Percentiles rank a stretch among this genome's conserved stretches.
These are phyloP conservation scores for Triadica sebifera DNA, from an alignment of 345 rosid species.

Conservation along the genomic window DNA sequence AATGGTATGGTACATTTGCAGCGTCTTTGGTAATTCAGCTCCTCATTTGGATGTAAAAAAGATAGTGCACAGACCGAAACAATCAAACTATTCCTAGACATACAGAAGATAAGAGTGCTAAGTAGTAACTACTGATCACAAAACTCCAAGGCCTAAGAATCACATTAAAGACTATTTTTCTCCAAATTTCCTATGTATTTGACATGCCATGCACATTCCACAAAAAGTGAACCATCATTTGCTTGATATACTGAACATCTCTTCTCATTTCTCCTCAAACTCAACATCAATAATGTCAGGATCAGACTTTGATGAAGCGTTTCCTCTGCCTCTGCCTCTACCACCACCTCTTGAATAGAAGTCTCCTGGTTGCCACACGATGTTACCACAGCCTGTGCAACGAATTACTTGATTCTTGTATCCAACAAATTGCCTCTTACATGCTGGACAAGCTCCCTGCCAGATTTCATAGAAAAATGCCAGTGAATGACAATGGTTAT, in stretches of 20 bases:
- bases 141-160: background rate
- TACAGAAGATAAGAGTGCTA: background rate
- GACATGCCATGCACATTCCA: background rate
- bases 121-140: background rate
- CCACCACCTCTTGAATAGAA: conserved; percentile 50
- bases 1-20: background rate
- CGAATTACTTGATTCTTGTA: conserved; percentile 73
- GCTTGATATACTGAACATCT: background rate
- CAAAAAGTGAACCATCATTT: background rate
- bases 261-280: conserved; percentile 73
- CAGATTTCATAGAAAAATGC: conserved; percentile 2
- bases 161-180: background rate
- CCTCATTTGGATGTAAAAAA: background rate
- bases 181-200: background rate
- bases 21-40: background rate
- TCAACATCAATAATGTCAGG: conserved; percentile 80
- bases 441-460: conserved; percentile 92
- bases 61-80: background rate
- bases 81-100: background rate
- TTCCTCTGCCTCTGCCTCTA: conserved; percentile 35
- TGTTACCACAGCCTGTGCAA: conserved; percentile 80
- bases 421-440: conserved; percentile 83
- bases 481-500: background rate
- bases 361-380: conserved; percentile 90
- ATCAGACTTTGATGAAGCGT: conserved; percentile 41